Percentiles rank a stretch among this genome's conserved stretches.
Conservation (phyloP, 2,329 filamentous ascomycete species). For the Shiraia bambusicola region DNA sequence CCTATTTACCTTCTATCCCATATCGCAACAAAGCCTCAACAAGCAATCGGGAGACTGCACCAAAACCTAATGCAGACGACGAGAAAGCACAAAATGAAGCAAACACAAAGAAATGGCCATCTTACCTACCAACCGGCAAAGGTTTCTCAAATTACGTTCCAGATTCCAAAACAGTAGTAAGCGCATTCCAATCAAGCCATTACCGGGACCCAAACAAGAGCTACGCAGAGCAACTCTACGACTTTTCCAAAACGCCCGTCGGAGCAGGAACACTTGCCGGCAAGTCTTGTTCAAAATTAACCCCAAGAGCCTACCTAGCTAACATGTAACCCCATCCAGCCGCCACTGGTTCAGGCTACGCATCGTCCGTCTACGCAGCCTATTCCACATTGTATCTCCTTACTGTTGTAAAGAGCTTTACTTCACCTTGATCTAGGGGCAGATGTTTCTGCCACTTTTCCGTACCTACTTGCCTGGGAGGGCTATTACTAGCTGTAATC, state of each 20-base stretch:
- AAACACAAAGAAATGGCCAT: slow-evolving; percentile 47
- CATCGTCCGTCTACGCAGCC: slow-evolving; percentile 51
- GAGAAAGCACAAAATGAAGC: slow-evolving; percentile 39
- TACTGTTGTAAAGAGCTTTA: slow-evolving; percentile 2
- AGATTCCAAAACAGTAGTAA: slow-evolving; percentile 45
- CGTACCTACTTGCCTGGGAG: slow-evolving; percentile 1
- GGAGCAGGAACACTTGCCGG: slow-evolving; percentile 50
- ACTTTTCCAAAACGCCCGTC: slow-evolving; percentile 54
- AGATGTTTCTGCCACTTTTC: slow-evolving; percentile 8
- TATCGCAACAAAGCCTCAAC: slow-evolving; percentile 33
- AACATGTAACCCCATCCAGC: slow-evolving; percentile 25
- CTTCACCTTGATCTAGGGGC: slow-evolving; percentile 20
- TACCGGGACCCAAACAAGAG: slow-evolving; percentile 51
- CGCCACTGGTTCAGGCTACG: slow-evolving; percentile 50
- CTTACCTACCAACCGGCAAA: slow-evolving; percentile 51
- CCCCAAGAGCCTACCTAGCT: not conserved
- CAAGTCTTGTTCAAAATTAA: slow-evolving; percentile 16
- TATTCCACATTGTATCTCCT: slow-evolving; percentile 38
- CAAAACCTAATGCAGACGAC: slow-evolving; percentile 28
- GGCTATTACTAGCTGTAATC: not conserved
- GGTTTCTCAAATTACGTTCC: slow-evolving; percentile 50
- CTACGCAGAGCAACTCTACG: slow-evolving; percentile 52
- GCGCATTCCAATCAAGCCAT: slow-evolving; percentile 49
- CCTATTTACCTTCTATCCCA: slow-evolving; percentile 44
- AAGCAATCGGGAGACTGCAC: slow-evolving; percentile 17